Evolutionary conservation across 768 basidiomycete genomes (phyloP).

Genomic region (Sporobolomyces pararoseus): DNA sequence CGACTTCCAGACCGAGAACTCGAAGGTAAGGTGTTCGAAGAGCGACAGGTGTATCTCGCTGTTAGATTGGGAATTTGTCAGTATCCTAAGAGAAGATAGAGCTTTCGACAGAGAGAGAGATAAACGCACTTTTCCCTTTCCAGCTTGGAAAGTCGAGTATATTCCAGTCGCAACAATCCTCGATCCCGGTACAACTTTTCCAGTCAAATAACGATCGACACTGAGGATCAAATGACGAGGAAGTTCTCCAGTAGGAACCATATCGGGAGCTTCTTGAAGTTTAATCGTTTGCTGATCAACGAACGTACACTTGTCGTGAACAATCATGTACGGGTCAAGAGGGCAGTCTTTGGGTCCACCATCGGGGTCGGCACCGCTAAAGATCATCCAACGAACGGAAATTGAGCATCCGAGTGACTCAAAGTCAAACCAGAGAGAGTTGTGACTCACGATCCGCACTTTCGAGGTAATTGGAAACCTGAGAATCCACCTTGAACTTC

Average conservation of each 20-base stretch:
- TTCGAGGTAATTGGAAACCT: slow-evolving; percentile 63
- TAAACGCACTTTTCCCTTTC: slow-evolving; percentile 65
- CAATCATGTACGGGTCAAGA: slow-evolving; percentile 88
- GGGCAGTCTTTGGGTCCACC: slow-evolving; percentile 94
- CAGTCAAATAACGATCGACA: slow-evolving; percentile 83
- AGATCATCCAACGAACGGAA: no score
- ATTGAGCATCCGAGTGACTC: no score
- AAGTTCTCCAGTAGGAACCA: slow-evolving; percentile 98
- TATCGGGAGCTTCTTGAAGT: slow-evolving; percentile 96
- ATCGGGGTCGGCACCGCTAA: slow-evolving; percentile 58
- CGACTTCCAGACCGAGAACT: slow-evolving; percentile 83
- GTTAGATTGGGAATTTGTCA: slow-evolving; percentile 35
- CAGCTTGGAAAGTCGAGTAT: slow-evolving; percentile 89
- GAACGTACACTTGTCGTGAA: slow-evolving; percentile 89
- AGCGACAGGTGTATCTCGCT: slow-evolving; percentile 70
- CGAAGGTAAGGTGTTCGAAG: slow-evolving; percentile 92
- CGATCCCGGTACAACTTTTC: slow-evolving; percentile 92
- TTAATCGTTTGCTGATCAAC: slow-evolving; percentile 95
- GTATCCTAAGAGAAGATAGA: background rate
- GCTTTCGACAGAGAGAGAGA: no score
- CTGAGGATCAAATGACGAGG: slow-evolving; percentile 92
- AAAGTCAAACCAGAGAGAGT: no score
- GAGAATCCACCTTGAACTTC: slow-evolving; percentile 51
- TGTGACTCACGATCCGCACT: slow-evolving; percentile 54
- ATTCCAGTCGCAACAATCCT: slow-evolving; percentile 91